phyloP scores from a whole-genome alignment of 2,329 filamentous ascomycete genomes.

The Periconia macrospinosa region DNA sequence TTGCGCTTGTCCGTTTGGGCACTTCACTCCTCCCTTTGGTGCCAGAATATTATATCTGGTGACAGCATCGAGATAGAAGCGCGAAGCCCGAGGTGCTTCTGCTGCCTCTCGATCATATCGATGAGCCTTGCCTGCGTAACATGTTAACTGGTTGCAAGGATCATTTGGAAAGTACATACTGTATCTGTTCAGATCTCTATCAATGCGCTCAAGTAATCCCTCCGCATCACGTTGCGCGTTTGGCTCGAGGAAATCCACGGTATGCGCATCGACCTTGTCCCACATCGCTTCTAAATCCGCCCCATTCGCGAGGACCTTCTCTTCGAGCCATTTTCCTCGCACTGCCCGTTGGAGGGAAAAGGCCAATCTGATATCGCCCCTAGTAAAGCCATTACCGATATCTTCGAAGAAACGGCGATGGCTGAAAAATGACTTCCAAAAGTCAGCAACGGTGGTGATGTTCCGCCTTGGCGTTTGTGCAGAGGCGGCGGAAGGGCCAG shows the following conservation, averaged over 20 bases:
- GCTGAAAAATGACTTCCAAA: not conserved
- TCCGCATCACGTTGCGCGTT: not conserved
- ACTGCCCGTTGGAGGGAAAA: not conserved
- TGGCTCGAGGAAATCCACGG: not conserved
- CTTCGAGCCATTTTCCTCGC: not conserved
- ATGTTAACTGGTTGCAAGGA: not conserved
- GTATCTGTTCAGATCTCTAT: not conserved
- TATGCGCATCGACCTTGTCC: not conserved
- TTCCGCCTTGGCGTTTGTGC: not conserved
- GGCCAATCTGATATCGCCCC: not conserved
- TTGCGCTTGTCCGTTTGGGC: not conserved
- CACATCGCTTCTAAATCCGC: not conserved
- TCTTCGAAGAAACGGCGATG: not conserved
- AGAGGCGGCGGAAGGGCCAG: not conserved
- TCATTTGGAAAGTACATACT: not conserved
- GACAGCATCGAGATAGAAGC: not conserved
- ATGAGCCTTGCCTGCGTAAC: not conserved
- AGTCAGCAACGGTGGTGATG: not conserved
- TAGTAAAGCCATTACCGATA: not conserved
- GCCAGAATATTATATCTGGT: not conserved
- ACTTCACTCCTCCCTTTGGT: not conserved
- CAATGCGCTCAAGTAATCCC: not conserved
- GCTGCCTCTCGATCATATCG: not conserved
- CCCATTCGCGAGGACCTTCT: not conserved
- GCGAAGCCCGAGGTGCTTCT: not conserved